Evolutionary conservation across 2,329 filamentous ascomycete genomes (phyloP), one percentile per base, ranked within the genome.

Genomic region (Rutstroemia sp.): DNA sequence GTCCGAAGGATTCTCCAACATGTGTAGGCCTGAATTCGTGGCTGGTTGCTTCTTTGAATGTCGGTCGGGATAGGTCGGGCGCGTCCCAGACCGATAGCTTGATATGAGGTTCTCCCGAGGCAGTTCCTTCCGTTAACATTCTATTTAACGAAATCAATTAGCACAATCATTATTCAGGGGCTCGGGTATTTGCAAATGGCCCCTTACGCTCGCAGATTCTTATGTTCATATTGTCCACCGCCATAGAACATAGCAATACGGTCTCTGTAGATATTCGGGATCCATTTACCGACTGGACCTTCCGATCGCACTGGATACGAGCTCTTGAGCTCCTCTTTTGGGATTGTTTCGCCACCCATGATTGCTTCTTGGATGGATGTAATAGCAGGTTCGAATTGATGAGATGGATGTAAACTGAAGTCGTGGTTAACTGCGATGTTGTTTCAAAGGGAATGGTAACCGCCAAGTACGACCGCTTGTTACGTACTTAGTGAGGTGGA

Each of bases 81-180:
- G 90, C 89, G 56, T 88, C 86, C 82, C 92, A 96, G 57, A 91
- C 89, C 58, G 80, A 89, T 57, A 99, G 84, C 73, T 91, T 87
- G 67, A 97, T 83, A 69, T 92, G 80, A 27, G 89, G 82, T 61
- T 83, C 75, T 63, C 90, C 90, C 9, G 84, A 84, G 56, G 71
- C 77, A 50, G 75, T 68, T 50, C 79, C 87, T 71, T 92, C 86
- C 66, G 84, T 79, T 70, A 91, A 81, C 77, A 91, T 91, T 60
- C 83, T 86, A 64, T 36, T 27, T 23, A 23, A 46, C 45, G 27
- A 7, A 27, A 21, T 56, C 38, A 48, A 52, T 63, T 49, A 64
- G 58, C 27, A 50, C 34, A 25, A 8, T 4, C 2, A 48, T 5
- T 25, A 8, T 21, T 8, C 5, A n/a, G 39, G 6, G 8, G 30